A percentile compares a stretch with the other conserved stretches of the same genome.
Evolutionary conservation across 257 asterid species (phyloP).

Genomic region (Penstemon davidsonii): DNA sequence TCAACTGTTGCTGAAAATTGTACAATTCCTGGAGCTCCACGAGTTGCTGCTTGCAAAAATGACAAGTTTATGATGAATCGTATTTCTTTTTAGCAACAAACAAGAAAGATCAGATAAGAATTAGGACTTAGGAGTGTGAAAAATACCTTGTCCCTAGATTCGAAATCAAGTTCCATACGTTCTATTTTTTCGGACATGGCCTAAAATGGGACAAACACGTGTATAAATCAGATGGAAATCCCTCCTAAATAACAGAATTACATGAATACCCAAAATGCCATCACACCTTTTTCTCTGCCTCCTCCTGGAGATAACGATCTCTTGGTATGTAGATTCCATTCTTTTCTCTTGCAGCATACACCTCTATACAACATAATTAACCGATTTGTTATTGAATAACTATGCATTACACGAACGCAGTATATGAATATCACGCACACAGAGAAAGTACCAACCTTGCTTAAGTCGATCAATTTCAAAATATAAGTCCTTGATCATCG

Average conservation of each 20-base stretch:
- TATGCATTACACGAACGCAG: slow-evolving; percentile 11
- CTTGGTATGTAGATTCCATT: slow-evolving; percentile 95
- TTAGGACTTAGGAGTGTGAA: slow-evolving; percentile 9
- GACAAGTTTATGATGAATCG: slow-evolving; percentile 14
- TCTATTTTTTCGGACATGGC: slow-evolving; percentile 96
- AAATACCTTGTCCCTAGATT: slow-evolving; percentile 88
- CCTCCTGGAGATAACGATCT: slow-evolving; percentile 96
- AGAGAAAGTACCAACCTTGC: slow-evolving; percentile 63
- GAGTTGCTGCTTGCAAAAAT: slow-evolving; percentile 59
- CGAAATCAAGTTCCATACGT: slow-evolving; percentile 88
- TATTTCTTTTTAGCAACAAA: slow-evolving; percentile 8
- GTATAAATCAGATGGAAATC: slow-evolving; percentile 17
- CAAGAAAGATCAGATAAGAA: slow-evolving; percentile 11
- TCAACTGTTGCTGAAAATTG: slow-evolving; percentile 78
- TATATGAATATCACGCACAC: slow-evolving; percentile 5
- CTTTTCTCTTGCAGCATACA: slow-evolving; percentile 97
- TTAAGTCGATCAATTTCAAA: slow-evolving; percentile 88
- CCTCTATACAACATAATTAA: slow-evolving; percentile 56
- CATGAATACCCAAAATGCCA: slow-evolving; percentile 19
- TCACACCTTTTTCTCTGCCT: slow-evolving; percentile 95
- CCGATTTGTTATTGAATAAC: no score
- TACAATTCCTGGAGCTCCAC: slow-evolving; percentile 78
- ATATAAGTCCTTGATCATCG: slow-evolving; percentile 65
- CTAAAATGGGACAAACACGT: slow-evolving; percentile 39
- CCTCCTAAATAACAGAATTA: slow-evolving; percentile 6